Evolutionary conservation across 2,329 filamentous ascomycete species (phyloP).

Genomic region (Blastomyces parvus): DNA sequence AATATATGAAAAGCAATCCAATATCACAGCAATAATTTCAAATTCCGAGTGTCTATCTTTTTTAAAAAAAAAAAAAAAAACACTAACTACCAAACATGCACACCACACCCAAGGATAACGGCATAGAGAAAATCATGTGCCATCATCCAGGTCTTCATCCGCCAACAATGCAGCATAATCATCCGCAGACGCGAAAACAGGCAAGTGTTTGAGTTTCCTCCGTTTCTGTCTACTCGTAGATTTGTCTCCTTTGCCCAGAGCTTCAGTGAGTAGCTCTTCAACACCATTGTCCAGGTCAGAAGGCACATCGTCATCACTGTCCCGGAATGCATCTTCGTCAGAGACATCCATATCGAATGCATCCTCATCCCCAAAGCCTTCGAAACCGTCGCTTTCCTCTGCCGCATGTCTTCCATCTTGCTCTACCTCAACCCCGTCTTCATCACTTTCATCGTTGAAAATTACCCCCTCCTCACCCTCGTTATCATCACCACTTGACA

Average conservation of each 20-base stretch:
- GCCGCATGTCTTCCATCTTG: slow-evolving; percentile 37
- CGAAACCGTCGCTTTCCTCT: slow-evolving; percentile 24
- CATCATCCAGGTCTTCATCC: slow-evolving; percentile 49
- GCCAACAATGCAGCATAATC: slow-evolving; percentile 84
- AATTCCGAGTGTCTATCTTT: background rate
- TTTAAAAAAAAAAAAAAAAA: background rate
- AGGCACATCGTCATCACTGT: slow-evolving; percentile 47
- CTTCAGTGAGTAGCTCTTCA: slow-evolving; percentile 35
- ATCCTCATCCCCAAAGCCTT: slow-evolving; percentile 42
- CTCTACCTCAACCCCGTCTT: slow-evolving; percentile 40
- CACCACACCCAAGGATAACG: background rate
- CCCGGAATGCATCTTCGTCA: slow-evolving; percentile 39
- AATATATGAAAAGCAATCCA: background rate
- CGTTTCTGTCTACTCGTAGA: slow-evolving; percentile 49
- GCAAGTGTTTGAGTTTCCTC: slow-evolving; percentile 79
- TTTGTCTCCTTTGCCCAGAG: slow-evolving; percentile 25
- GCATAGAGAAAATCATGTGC: background rate
- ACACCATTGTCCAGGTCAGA: slow-evolving; percentile 39
- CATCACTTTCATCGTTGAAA: slow-evolving; percentile 40
- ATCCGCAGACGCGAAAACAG: slow-evolving; percentile 85
- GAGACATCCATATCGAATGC: slow-evolving; percentile 43
- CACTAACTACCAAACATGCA: background rate
- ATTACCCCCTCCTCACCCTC: slow-evolving; percentile 38
- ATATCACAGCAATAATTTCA: background rate
- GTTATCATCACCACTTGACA: slow-evolving; percentile 30